Base-by-base conservation (phyloP, 1,139 yeast genomes). In the Taiozyma sp. region DNA sequence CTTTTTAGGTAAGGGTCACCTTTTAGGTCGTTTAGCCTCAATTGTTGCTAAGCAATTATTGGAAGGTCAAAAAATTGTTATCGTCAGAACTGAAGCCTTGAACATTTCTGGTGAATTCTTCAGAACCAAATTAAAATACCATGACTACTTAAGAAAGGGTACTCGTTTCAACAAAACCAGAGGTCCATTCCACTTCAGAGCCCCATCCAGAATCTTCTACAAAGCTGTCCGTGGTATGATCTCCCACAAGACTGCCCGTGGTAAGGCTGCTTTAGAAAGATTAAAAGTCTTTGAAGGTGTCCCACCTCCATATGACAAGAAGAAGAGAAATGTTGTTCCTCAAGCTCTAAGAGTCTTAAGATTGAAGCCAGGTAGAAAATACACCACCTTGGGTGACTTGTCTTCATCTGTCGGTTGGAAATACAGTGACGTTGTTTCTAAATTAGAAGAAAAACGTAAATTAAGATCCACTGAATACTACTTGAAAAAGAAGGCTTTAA, bases 171-270 rank as follows among this genome's bases (percentile, higher is more conserved):
- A 93, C 96, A 90, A 90, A 82, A 85, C 83, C 70, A 88, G 90
- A 76, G 99, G 99, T 81, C 98, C 98, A 74, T 95, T 93, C 98
- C 99, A 93, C 77, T 93, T 93, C 96, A 93, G 98, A 81, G 99
- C 99, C 62, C 99, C 99, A 77, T 90, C 98, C 62, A 90, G 98
- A 83, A 90, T 93, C 79, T 89, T 93, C 80, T 91, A 90, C 95
- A 93, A 93, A 88, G 97, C 99, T 72, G 79, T 93, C 76, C 88
- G 97, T 77, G 99, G 99, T 80, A 95, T 95, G 99, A 81, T 95
- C 71, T 83, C 97, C 74, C 99, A 93, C 93, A 93, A 95, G 89
- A 93, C 99, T 66, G 93, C 98, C 69, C 95, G 99, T 80, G 99
- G 99, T 80, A 87, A 88, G 82, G 98, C 99, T 73, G 99, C 99